phyloP scores from a whole-genome alignment of 768 basidiomycete genomes.

The Rhodosporidiobolus sp. region DNA sequence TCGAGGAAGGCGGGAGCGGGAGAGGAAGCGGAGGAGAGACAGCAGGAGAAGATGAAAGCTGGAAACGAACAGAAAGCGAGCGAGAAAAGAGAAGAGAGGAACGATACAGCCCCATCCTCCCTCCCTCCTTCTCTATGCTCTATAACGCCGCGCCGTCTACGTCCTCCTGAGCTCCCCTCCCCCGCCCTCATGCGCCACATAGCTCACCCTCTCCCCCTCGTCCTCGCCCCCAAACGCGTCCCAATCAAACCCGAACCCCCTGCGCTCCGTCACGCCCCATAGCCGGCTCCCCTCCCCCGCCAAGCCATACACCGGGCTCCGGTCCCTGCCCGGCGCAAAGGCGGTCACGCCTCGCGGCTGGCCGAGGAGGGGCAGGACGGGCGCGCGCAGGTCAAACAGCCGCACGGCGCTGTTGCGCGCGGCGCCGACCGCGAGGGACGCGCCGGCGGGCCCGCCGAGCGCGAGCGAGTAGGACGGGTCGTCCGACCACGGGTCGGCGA shows the following conservation, averaged over 20 bases:
- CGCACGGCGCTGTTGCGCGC: constrained; percentile 26
- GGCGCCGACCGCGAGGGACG: constrained; percentile 7
- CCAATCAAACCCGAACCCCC: constrained; percentile 21
- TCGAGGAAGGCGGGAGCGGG: too few species aligned
- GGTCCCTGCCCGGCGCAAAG: constrained; percentile 16
- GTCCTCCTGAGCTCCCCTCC: constrained; percentile 16
- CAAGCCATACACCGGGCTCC: constrained; percentile 17
- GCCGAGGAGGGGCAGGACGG: neutral
- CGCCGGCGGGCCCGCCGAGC: constrained; percentile 1
- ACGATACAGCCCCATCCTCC: too few species aligned
- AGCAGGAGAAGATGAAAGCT: too few species aligned
- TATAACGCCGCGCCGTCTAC: too few species aligned
- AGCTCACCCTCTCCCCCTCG: constrained; percentile 12
- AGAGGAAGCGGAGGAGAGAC: too few species aligned
- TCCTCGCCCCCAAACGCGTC: neutral
- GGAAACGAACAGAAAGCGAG: too few species aligned
- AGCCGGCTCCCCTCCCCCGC: constrained; percentile 9
- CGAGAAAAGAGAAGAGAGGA: too few species aligned
- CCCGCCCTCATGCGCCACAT: constrained; percentile 16
- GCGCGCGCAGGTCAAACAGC: constrained; percentile 20
- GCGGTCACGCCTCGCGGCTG: constrained; percentile 1
- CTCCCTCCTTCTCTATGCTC: too few species aligned
- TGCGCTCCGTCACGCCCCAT: constrained; percentile 20
- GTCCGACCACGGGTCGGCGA: constrained; percentile 30
- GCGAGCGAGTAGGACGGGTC: constrained; percentile 20